A percentile compares a stretch with the other conserved stretches of the same genome.
Conservation (phyloP, 176 grass and related monocot species). For the Tuctoria greenei region DNA sequence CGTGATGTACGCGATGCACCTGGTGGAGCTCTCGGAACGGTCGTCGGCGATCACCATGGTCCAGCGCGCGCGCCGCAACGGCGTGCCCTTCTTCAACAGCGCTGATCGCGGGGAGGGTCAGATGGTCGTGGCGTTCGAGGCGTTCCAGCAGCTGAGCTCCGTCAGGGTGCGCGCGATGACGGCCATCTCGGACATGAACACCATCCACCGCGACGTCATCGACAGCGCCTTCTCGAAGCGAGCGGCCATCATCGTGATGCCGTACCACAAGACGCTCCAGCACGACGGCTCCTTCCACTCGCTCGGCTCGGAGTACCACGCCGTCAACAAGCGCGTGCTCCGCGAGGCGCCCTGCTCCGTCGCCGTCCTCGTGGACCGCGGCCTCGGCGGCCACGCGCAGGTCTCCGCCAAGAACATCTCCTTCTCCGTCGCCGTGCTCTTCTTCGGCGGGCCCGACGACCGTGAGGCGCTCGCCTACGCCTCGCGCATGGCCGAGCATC, state of each 20-base stretch:
- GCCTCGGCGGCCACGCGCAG: slow-evolving; percentile 66
- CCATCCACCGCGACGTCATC: slow-evolving; percentile 79
- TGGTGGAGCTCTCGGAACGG: slow-evolving; percentile 76
- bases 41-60: slow-evolving; percentile 76
- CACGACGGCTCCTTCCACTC: slow-evolving; percentile 65
- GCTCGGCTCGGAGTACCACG: slow-evolving; percentile 51
- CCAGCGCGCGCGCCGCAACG: slow-evolving; percentile 54
- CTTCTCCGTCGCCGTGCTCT: slow-evolving; percentile 50
- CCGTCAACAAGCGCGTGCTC: slow-evolving; percentile 69
- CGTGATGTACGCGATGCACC: slow-evolving; percentile 72
- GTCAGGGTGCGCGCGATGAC: slow-evolving; percentile 70
- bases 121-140: slow-evolving; percentile 81
- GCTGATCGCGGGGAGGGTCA: slow-evolving; percentile 11
- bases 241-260: slow-evolving; percentile 60
- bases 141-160: slow-evolving; percentile 68
- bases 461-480: slow-evolving; percentile 72
- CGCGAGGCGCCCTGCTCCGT: slow-evolving; percentile 66
- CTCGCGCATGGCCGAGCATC: slow-evolving; percentile 70
- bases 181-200: slow-evolving; percentile 65
- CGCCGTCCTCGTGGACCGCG: slow-evolving; percentile 74
- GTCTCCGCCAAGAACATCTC: slow-evolving; percentile 53
- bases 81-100: slow-evolving; percentile 63
- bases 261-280: slow-evolving; percentile 61
- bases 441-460: slow-evolving; percentile 82
- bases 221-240: slow-evolving; percentile 55